phyloP scores from a whole-genome alignment of 2,329 filamentous ascomycete genomes.

The Sclerotinia borealis region DNA sequence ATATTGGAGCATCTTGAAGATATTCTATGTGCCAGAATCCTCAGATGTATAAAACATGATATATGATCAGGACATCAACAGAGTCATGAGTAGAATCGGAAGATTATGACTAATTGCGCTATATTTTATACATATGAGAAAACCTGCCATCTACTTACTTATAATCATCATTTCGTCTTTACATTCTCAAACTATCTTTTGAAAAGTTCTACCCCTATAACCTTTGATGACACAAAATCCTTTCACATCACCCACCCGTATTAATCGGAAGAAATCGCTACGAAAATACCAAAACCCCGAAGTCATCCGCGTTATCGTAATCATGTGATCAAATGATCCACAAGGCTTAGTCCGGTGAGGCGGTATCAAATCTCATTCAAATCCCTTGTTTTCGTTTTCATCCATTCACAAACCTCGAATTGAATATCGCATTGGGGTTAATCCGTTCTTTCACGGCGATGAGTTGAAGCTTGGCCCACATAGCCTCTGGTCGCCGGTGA shows the following conservation, averaged over 20 bases:
- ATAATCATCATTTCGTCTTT: not conserved
- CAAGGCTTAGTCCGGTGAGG: not conserved
- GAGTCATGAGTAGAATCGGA: not conserved
- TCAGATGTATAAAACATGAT: not conserved
- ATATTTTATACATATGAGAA: not conserved
- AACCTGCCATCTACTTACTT: not conserved
- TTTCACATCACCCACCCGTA: not conserved
- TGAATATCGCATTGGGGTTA: not conserved
- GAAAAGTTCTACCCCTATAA: not conserved
- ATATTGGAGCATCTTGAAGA: not conserved
- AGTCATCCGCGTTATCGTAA: not conserved
- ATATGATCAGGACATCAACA: not conserved
- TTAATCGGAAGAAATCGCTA: not conserved
- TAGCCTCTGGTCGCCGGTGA: not conserved
- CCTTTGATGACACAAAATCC: not conserved
- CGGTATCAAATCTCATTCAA: not conserved
- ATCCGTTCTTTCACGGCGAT: not conserved
- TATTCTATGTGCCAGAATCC: not conserved
- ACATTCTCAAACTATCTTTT: not conserved
- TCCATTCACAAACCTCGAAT: not conserved
- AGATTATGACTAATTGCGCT: not conserved
- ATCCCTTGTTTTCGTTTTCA: not conserved
- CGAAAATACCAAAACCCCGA: not conserved
- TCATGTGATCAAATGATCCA: slow-evolving; percentile 3
- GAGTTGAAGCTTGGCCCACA: not conserved